These are phyloP conservation scores for Beauveria rudraprayagi DNA, from an alignment of 2,329 filamentous ascomycete species.

Conservation along the genomic window DNA sequence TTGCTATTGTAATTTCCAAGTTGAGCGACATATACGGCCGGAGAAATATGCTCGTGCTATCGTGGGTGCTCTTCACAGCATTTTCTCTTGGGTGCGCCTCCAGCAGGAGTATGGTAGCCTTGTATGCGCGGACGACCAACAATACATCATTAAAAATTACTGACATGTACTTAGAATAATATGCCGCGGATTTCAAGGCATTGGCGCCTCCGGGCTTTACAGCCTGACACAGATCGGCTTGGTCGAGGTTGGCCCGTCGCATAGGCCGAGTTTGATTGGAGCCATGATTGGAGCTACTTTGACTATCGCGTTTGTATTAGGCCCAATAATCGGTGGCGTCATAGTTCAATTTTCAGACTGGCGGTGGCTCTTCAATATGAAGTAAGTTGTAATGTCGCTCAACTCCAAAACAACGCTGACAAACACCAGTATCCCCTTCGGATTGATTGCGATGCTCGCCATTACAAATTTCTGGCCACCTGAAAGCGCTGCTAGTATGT, in stretches of 20 bases:
- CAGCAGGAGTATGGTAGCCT: slow-evolving; percentile 40
- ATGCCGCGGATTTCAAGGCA: slow-evolving; percentile 50
- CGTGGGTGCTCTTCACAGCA: slow-evolving; percentile 46
- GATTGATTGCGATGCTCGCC: slow-evolving; percentile 35
- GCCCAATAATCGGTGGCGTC: slow-evolving; percentile 48
- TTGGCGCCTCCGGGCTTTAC: slow-evolving; percentile 55
- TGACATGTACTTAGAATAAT: slow-evolving; percentile 38
- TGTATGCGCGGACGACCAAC: slow-evolving; percentile 31
- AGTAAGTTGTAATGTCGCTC: slow-evolving; percentile 32
- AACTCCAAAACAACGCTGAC: slow-evolving; percentile 12
- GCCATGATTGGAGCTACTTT: slow-evolving; percentile 48
- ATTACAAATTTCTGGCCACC: slow-evolving; percentile 40
- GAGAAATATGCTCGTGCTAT: slow-evolving; percentile 38
- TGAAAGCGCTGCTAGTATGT: slow-evolving; percentile 26
- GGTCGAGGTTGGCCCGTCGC: slow-evolving; percentile 46
- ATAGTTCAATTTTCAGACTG: slow-evolving; percentile 46
- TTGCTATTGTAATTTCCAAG: slow-evolving; percentile 50
- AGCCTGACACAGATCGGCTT: slow-evolving; percentile 50
- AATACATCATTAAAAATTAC: background rate
- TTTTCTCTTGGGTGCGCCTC: slow-evolving; percentile 48
- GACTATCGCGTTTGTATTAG: slow-evolving; percentile 49
- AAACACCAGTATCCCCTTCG: slow-evolving; percentile 39
- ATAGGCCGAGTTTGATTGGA: slow-evolving; percentile 45
- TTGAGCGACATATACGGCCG: slow-evolving; percentile 53
- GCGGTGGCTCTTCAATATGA: slow-evolving; percentile 55